Evolutionary conservation across 176 grass and related monocot species (phyloP), one percentile per base, ranked within the genome.

Genomic region (Themeda triandra): DNA sequence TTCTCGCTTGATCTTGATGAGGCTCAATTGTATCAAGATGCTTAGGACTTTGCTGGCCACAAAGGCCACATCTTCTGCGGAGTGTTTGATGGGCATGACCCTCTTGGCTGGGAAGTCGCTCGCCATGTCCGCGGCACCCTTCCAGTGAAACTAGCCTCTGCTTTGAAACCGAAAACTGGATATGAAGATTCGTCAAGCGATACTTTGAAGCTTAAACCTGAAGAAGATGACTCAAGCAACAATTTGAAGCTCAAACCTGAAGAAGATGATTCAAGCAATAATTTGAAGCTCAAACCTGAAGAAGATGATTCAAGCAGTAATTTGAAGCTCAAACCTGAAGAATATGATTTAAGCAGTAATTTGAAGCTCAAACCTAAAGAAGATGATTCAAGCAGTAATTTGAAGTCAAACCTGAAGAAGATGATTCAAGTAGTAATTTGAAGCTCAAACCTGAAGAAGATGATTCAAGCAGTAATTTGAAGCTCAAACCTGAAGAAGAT

Each of bases 51-150:
- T 83, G 88, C 74, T 48, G 95, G 88, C 62, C 88, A 85, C 13
- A 87, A 94, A 76, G 88, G 77, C 31, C 85, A 84, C 21, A 84
- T 94, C 72, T 94, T 97, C 79, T 92, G 90, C 12, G 92, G 92
- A 5, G 86, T 90, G 7, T 94, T 94, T 45, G 95, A 97, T 69
- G 95, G 95, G 0, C 95, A 97, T 46, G 95, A 92, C 6, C 92
- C 86, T 6, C 88, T 62, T 3, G 95, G 95, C 69, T 84, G 93
- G 31, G 89, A 92, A 17, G 95, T 97, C 4, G 88, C 95, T 11
- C 73, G 90, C 24, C 80, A 84, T 72, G 90, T 97, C 17, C 86
- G 95, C 0, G 92, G 92, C 71, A 28, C 46, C 35, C 84, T 97
- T 32, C 92, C 92, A 2, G 30, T 41, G 28, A 94, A 91, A 63